phyloP scores from a whole-genome alignment of 2,329 filamentous ascomycete genomes.

The Ploettnerulaceae sp. region DNA sequence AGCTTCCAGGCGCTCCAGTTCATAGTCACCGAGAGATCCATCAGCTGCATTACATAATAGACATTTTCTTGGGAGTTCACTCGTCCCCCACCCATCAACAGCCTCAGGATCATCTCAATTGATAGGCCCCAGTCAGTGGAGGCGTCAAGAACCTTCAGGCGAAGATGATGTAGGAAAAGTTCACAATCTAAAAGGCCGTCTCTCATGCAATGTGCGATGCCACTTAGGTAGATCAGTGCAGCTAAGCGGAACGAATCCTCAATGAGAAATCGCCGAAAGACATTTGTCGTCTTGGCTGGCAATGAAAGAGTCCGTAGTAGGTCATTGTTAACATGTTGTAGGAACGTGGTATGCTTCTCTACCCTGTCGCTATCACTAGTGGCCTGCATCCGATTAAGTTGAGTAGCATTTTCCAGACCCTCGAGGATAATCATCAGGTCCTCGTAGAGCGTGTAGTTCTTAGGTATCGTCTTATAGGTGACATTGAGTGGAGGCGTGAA shows the following conservation, averaged over 20 bases:
- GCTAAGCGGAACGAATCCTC: not conserved
- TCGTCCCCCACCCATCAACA: not conserved
- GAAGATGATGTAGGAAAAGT: not conserved
- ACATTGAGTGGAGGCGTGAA: conserved; percentile 7
- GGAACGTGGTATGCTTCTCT: not conserved
- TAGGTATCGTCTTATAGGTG: conserved; percentile 1
- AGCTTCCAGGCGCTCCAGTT: not conserved
- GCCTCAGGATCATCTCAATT: not conserved
- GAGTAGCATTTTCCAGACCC: conserved; percentile 6
- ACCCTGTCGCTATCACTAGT: too few species aligned
- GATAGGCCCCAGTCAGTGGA: not conserved
- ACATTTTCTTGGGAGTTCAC: not conserved
- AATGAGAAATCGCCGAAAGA: not conserved
- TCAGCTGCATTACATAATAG: not conserved
- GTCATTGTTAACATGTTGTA: not conserved
- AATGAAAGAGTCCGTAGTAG: not conserved
- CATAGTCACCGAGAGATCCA: not conserved
- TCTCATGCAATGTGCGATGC: not conserved
- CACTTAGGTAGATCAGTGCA: not conserved
- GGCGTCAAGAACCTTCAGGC: not conserved
- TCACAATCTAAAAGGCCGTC: not conserved
- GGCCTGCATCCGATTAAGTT: too few species aligned
- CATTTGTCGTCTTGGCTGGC: not conserved
- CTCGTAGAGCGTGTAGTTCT: conserved; percentile 12
- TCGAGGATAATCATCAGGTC: conserved; percentile 10